These are phyloP conservation scores for Populus pruinosa DNA, from an alignment of 345 rosid genomes.

Conservation along the genomic window DNA sequence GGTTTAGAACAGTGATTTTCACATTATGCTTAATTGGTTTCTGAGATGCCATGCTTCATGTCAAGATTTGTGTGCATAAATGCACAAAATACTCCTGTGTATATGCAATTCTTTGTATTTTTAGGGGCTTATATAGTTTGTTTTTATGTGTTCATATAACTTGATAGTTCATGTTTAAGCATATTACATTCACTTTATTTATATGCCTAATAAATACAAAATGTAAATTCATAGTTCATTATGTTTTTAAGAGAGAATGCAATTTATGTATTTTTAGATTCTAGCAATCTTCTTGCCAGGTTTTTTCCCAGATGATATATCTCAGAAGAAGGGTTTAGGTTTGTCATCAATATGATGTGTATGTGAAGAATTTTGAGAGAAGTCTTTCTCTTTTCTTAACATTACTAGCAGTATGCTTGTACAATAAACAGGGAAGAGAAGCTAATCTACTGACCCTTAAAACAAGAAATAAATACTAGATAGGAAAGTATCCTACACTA, in stretches of 20 bases:
- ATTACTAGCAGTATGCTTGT: no score
- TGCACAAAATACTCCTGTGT: neutral
- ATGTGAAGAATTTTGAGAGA: neutral
- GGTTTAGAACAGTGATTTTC: neutral
- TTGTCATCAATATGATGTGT: conserved; percentile 11
- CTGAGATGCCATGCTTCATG: neutral
- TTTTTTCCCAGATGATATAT: conserved; percentile 71
- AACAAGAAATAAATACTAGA: no score
- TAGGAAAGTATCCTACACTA: no score
- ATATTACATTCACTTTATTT: neutral
- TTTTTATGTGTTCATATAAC: neutral
- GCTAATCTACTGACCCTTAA: no score
- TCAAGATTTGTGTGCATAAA: neutral
- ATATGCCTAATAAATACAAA: neutral
- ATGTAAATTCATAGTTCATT: neutral
- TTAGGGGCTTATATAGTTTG: neutral
- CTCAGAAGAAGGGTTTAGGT: conserved; percentile 61
- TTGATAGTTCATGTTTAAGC: neutral
- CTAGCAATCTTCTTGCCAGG: conserved; percentile 37
- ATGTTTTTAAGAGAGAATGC: neutral
- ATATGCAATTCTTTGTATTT: neutral
- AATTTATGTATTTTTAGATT: neutral
- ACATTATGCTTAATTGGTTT: neutral
- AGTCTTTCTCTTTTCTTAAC: no score
- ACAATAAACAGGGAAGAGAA: no score